Evolutionary conservation across 2,329 filamentous ascomycete species (phyloP).

Genomic region (Neopestalotiopsis sp.): DNA sequence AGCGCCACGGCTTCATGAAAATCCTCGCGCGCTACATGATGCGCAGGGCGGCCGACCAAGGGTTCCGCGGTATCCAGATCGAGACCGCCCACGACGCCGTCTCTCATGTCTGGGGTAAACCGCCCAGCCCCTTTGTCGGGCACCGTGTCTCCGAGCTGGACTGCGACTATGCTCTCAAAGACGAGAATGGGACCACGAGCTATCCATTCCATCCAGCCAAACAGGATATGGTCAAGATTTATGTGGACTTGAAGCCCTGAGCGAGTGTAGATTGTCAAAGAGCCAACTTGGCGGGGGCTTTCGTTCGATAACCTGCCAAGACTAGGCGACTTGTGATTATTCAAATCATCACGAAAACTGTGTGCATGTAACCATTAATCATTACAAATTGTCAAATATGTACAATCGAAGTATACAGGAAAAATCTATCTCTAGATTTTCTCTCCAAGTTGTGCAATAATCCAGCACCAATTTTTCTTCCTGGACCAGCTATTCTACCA

Average conservation of each 20-base stretch:
- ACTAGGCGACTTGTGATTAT: neutral
- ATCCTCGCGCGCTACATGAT: slow-evolving; percentile 29
- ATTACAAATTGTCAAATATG: neutral
- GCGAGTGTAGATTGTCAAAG: neutral
- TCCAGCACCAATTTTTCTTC: neutral
- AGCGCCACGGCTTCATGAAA: slow-evolving; percentile 32
- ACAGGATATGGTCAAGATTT: slow-evolving; percentile 22
- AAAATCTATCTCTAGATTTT: slow-evolving; percentile 8
- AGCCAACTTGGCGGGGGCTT: neutral
- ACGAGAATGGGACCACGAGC: slow-evolving; percentile 19
- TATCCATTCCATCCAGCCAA: slow-evolving; percentile 21
- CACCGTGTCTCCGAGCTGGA: slow-evolving; percentile 22
- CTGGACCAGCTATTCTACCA: neutral
- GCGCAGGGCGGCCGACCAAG: slow-evolving; percentile 24
- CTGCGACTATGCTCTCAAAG: slow-evolving; percentile 19
- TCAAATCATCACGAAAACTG: neutral
- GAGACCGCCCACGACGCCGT: slow-evolving; percentile 30
- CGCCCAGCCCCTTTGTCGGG: slow-evolving; percentile 29
- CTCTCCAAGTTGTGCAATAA: neutral
- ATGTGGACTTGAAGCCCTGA: slow-evolving; percentile 19
- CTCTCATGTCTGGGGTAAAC: slow-evolving; percentile 30
- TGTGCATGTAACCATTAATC: neutral
- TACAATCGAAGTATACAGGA: neutral
- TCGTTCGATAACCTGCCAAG: too few relatives aligned
- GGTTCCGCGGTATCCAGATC: slow-evolving; percentile 34